Evolutionary conservation across 179 eudicot species (phyloP).

Genomic region (Beta corolliflora): DNA sequence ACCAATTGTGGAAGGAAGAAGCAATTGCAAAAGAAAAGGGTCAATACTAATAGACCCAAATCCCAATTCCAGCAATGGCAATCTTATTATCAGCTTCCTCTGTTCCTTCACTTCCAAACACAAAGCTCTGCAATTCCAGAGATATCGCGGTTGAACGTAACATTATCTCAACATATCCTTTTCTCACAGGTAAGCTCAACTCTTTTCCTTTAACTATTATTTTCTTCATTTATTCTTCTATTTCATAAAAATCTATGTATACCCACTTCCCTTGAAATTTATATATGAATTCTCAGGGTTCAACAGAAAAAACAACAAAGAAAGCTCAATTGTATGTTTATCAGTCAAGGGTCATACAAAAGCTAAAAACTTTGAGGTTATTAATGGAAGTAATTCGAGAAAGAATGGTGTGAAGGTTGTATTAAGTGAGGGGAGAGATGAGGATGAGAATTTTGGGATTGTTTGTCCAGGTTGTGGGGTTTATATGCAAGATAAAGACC

Average conservation of each 20-base stretch:
- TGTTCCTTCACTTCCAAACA: conserved; percentile 34
- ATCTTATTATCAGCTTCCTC: conserved; percentile 42
- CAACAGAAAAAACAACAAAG: conserved; percentile 28
- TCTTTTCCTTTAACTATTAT: background rate
- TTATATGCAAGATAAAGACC: conserved; percentile 91
- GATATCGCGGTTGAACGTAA: conserved; percentile 19
- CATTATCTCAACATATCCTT: conserved; percentile 22
- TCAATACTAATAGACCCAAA: background rate
- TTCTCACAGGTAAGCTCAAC: conserved; percentile 39
- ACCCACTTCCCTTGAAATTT: conserved; percentile 18
- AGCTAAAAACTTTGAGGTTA: conserved; percentile 36
- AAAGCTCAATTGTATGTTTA: conserved; percentile 35
- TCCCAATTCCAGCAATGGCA: conserved; percentile 37
- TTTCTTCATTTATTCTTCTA: background rate
- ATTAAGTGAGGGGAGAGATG: conserved; percentile 91
- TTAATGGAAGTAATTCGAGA: conserved; percentile 36
- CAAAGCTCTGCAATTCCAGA: conserved; percentile 26
- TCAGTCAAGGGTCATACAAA: conserved; percentile 50
- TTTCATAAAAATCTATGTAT: background rate
- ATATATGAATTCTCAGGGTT: conserved; percentile 42
- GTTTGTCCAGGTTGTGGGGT: conserved; percentile 98
- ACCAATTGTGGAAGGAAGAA: background rate
- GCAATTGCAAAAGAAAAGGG: background rate
- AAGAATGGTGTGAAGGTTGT: conserved; percentile 47
- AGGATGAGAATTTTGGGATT: conserved; percentile 63